Evolutionary conservation across 1,284 basidiomycete species (phyloP).

Genomic region (Cryptococcus depauperatus): DNA sequence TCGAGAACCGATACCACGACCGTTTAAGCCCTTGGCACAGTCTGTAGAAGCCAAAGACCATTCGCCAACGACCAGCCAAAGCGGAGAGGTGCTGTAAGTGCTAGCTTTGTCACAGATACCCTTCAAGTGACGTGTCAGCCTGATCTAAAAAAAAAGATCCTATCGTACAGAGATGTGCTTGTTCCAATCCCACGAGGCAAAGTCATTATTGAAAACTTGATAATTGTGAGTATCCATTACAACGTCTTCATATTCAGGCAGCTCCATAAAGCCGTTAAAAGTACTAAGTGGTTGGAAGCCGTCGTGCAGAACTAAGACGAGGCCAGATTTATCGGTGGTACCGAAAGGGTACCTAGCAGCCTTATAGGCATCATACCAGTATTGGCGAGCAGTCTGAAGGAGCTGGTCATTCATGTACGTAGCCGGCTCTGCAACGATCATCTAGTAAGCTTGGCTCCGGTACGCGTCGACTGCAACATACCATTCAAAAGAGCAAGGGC

Average conservation of each 20-base stretch:
- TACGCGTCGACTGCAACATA: background rate
- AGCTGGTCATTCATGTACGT: conserved; percentile 57
- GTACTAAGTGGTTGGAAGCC: conserved; percentile 70
- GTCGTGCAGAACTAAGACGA: conserved; percentile 63
- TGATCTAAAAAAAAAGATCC: background rate
- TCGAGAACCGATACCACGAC: conserved; percentile 60
- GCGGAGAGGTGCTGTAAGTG: conserved; percentile 50
- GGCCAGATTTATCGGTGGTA: conserved; percentile 24
- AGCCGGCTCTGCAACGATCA: conserved; percentile 56
- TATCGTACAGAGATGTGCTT: conserved; percentile 54
- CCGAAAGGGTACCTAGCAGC: conserved; percentile 65
- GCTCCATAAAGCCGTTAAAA: conserved; percentile 63
- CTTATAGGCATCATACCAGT: conserved; percentile 53
- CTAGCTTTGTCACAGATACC: conserved; percentile 52
- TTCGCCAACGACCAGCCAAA: conserved; percentile 74
- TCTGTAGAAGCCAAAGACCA: conserved; percentile 69
- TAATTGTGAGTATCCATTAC: conserved; percentile 78
- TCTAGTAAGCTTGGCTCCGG: background rate
- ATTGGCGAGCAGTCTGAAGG: conserved; percentile 57
- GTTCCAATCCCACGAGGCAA: conserved; percentile 53
- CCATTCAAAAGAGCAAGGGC: conserved; percentile 46
- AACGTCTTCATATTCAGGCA: conserved; percentile 54
- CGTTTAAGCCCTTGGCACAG: conserved; percentile 74
- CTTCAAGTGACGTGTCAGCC: conserved; percentile 1
- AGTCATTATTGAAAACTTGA: conserved; percentile 62